phyloP scores from a whole-genome alignment of 176 grass and related monocot species.

The Areca catechu region DNA sequence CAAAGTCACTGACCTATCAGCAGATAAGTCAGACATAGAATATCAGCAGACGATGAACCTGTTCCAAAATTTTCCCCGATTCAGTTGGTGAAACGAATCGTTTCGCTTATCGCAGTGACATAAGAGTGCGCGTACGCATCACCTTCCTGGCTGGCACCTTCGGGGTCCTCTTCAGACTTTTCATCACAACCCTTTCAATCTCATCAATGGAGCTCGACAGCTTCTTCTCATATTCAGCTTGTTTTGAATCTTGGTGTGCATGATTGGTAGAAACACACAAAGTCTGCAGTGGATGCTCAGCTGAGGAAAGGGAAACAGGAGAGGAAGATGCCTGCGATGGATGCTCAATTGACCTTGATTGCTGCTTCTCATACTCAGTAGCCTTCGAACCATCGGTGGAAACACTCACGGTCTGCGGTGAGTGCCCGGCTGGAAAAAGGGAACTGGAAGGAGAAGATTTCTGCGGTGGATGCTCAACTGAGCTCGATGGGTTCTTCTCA shows the following conservation, averaged over 20 bases:
- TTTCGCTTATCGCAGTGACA: conserved; percentile 60
- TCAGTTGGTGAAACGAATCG: conserved; percentile 1
- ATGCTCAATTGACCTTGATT: too few relatives aligned
- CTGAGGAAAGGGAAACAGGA: neutral
- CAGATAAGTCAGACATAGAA: too few relatives aligned
- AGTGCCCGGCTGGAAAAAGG: too few relatives aligned
- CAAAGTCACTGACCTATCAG: too few relatives aligned
- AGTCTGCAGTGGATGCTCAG: conserved; percentile 23
- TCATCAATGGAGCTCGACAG: conserved; percentile 53
- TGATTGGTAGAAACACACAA: conserved; percentile 20
- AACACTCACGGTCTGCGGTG: too few relatives aligned
- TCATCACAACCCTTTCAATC: conserved; percentile 47
- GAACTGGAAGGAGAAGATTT: too few relatives aligned
- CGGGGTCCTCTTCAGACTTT: conserved; percentile 32
- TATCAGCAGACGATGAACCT: too few relatives aligned
- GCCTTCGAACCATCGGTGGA: too few relatives aligned
- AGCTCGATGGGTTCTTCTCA: too few relatives aligned
- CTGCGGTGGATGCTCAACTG: too few relatives aligned
- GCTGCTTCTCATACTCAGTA: too few relatives aligned
- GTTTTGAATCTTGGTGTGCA: neutral
- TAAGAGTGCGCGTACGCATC: conserved; percentile 34
- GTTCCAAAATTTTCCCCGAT: too few relatives aligned
- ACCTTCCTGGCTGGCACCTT: conserved; percentile 38
- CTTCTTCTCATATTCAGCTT: conserved; percentile 27
- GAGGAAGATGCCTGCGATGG: conserved; percentile 11